Conservation (phyloP, 2,329 filamentous ascomycete species). For the Pestalotiopsis fici region DNA sequence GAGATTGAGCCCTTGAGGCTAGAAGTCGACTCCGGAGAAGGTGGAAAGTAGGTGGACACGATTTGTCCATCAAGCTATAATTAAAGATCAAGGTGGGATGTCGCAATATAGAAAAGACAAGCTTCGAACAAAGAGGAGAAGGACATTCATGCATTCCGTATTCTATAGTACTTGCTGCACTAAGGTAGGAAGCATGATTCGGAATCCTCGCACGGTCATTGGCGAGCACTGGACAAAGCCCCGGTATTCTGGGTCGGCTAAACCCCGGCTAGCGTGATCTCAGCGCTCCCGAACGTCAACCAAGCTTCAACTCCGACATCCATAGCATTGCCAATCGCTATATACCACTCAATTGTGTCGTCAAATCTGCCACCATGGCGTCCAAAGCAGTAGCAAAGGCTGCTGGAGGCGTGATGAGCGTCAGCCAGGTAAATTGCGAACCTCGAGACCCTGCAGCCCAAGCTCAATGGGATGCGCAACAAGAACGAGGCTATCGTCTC, state of each 20-base stretch:
- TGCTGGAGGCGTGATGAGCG: constrained; percentile 53
- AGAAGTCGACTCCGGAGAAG: no score
- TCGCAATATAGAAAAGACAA: no score
- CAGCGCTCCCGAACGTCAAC: constrained; percentile 2
- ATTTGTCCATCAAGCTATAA: no score
- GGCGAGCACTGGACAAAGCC: not conserved
- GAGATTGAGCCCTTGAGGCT: no score
- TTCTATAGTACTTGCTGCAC: not conserved
- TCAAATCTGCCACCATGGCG: constrained; percentile 52
- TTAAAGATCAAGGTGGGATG: no score
- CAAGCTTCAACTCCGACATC: constrained; percentile 4
- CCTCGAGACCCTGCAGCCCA: not conserved
- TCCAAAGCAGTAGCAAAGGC: constrained; percentile 61
- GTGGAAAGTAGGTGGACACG: no score
- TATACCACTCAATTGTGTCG: constrained; percentile 15
- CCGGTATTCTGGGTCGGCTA: not conserved
- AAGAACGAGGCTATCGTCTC: not conserved
- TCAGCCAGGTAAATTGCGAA: constrained; percentile 54
- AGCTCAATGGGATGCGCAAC: not conserved
- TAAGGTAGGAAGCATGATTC: not conserved
- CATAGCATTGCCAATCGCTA: constrained; percentile 11
- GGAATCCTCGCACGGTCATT: not conserved
- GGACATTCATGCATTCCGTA: no score
- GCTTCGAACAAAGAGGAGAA: no score
- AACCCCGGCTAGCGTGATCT: constrained; percentile 6